Evolutionary conservation across 495 filamentous ascomycete genomes (phyloP).

Genomic region (Chaetomium tenue): DNA sequence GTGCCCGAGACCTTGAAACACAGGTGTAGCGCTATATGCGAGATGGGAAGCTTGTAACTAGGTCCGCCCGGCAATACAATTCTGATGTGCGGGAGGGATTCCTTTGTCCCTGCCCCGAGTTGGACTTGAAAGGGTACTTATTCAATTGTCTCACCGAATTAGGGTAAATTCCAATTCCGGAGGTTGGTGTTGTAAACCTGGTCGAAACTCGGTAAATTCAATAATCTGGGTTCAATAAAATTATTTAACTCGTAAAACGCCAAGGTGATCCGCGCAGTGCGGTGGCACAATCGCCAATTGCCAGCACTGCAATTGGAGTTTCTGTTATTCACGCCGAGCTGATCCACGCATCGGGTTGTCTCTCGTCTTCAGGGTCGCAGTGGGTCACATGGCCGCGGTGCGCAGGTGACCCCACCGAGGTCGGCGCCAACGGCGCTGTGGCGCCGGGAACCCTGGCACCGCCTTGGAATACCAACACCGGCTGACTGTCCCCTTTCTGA

Average conservation of each 20-base stretch:
- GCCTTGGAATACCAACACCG: not conserved
- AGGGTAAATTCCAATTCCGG: not conserved
- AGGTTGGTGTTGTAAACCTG: not conserved
- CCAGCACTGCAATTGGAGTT: constrained; percentile 14
- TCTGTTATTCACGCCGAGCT: constrained; percentile 12
- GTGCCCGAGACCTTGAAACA: not conserved
- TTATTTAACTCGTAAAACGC: not conserved
- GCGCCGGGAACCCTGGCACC: constrained; percentile 13
- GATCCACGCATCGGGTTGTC: not conserved
- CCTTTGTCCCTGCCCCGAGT: no score
- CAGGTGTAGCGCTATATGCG: not conserved
- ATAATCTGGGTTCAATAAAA: no score
- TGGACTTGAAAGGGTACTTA: not conserved
- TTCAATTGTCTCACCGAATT: not conserved
- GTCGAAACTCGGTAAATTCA: not conserved
- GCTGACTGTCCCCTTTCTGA: constrained; percentile 16
- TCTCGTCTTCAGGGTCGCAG: not conserved
- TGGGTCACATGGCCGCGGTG: constrained; percentile 28
- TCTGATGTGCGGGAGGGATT: no score
- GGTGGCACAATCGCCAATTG: constrained; percentile 11
- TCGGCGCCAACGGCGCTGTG: constrained; percentile 28
- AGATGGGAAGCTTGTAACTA: not conserved
- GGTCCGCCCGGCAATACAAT: no score
- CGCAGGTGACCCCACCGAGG: constrained; percentile 32
- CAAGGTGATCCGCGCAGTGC: not conserved